These are phyloP conservation scores for Erodium chrysanthum DNA, from an alignment of 441 rosid genomes.

Conservation along the genomic window DNA sequence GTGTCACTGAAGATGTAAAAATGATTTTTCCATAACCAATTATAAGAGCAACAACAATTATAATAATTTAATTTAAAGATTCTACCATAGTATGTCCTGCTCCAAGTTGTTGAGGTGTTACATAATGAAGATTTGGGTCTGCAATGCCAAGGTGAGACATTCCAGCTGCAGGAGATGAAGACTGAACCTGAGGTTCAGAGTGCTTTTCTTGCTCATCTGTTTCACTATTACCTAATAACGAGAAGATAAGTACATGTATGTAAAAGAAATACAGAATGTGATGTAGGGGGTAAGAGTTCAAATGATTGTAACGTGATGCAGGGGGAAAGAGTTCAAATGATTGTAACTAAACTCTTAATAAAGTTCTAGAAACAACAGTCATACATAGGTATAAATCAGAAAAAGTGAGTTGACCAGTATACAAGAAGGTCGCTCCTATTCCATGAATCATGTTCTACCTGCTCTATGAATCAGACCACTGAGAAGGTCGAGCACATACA, in stretches of 20 bases:
- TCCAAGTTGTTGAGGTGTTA: constrained; percentile 37
- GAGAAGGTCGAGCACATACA: no score
- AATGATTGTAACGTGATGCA: not conserved
- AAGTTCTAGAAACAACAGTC: not conserved
- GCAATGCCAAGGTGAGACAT: constrained; percentile 32
- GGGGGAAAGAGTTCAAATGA: not conserved
- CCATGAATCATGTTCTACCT: no score
- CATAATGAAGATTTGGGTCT: constrained; percentile 35
- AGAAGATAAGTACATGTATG: not conserved
- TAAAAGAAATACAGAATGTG: constrained; percentile 9
- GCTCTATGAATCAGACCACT: no score
- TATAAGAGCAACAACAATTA: not conserved
- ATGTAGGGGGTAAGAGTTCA: not conserved
- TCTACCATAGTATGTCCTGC: constrained; percentile 45
- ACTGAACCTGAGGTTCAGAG: constrained; percentile 31
- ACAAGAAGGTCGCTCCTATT: no score
- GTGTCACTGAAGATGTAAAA: not conserved
- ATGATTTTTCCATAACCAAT: not conserved
- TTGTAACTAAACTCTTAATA: not conserved
- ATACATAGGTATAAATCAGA: not conserved
- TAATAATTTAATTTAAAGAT: constrained; percentile 9
- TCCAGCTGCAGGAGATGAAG: constrained; percentile 36
- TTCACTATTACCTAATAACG: constrained; percentile 37
- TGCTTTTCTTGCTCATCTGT: constrained; percentile 47
- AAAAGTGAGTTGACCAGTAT: not conserved